Evolutionary conservation across 805 yeast species (phyloP), one percentile per base, ranked within the genome.

Genomic region (Tetrapisispora namnaoensis): DNA sequence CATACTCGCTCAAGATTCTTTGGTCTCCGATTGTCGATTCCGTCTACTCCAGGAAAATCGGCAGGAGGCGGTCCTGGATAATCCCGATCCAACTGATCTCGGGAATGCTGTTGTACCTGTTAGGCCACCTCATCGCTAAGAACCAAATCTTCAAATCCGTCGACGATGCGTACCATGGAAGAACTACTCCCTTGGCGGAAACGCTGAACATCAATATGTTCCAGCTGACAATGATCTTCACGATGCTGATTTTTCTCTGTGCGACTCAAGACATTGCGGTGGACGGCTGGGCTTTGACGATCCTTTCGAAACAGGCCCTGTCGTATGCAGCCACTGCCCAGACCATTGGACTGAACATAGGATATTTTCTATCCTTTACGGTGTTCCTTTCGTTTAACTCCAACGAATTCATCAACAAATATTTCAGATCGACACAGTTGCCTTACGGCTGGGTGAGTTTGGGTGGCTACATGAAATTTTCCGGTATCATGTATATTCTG

Each of bases 241-340:
- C 90, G 58, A 54, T 79, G 21, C 70, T 93, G 51, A 93, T 93
- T 32, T 78, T 91, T 50, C 73, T 90, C 51, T 90, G 97, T 69
- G 97, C 98, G 0, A 91, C 99, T 0, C 99, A 93, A 66, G 99
- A 93, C 63, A 93, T 93, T 49, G 98, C 99, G 0, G 99, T 93
- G 21, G 99, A 93, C 69, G 98, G 99, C 11, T 93, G 99, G 99
- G 97, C 98, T 0, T 70, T 93, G 60, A 93, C 96, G 1, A 80
- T 91, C 37, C 71, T 93, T 46, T 80, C 90, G 17, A 80, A 81
- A 24, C 78, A 78, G 27, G 83, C 95, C 14, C 72, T 93, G 52
- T 82, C 95, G 17, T 93, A 80, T 70, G 98, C 99, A 0, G 86
- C 96, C 4, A 93, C 99, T 0, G 99, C 99, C 0, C 99, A 93